These are phyloP conservation scores for Nephelium lappaceum DNA, from an alignment of 345 rosid species.

Conservation along the genomic window DNA sequence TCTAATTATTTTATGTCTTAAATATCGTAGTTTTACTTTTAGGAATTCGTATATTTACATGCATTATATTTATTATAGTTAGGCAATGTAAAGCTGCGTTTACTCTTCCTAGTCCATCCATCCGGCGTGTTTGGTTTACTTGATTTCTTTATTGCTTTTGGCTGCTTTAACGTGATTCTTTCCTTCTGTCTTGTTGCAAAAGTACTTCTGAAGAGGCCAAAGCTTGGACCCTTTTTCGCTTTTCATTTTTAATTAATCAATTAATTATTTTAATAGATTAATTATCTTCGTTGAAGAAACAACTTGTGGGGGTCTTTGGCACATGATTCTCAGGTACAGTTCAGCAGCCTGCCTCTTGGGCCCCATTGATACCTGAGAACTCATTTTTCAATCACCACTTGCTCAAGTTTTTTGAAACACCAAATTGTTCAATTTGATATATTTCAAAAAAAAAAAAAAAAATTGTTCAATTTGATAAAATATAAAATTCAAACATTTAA, in stretches of 20 bases:
- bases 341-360: conserved; percentile 11
- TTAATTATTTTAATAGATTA: no score
- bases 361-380: conserved; percentile 8
- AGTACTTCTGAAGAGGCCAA: background rate
- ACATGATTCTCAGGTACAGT: conserved; percentile 33
- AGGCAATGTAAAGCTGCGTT: background rate
- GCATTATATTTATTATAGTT: no score
- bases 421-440: background rate
- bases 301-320: conserved; percentile 27
- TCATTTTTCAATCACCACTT: background rate
- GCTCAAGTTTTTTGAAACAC: background rate
- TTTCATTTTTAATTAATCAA: background rate
- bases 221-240: background rate
- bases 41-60: no score
- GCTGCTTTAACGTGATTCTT: conserved; percentile 26
- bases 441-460: no score
- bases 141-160: background rate
- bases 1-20: no score
- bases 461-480: no score
- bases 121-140: background rate
- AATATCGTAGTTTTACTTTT: no score
- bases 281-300: conserved; percentile 1
- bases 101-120: background rate
- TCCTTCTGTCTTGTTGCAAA: background rate
- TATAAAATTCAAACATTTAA: no score